Percentiles rank a stretch among this genome's conserved stretches.
phyloP scores from a whole-genome alignment of 176 grass and related monocot species.

The Oryza glaberrima region DNA sequence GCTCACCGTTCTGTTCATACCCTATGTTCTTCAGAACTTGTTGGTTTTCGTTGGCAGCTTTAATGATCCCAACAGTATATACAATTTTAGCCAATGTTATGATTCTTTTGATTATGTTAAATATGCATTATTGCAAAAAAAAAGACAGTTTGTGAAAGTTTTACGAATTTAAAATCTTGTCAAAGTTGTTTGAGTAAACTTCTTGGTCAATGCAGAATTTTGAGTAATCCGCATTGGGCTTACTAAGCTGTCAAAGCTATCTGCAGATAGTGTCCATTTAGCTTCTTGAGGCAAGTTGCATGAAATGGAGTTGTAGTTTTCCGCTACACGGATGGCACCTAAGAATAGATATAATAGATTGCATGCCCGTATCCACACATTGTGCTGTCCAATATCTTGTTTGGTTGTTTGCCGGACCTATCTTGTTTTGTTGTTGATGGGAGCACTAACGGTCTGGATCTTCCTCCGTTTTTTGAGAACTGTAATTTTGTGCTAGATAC shows the following conservation, averaged over 20 bases:
- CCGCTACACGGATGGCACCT: constrained; percentile 26
- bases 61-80: constrained; percentile 17
- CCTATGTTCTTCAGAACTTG: background rate
- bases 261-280: constrained; percentile 20
- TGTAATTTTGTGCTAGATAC: constrained; percentile 15
- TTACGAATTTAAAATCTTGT: constrained; percentile 8
- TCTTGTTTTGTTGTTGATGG: constrained; percentile 41
- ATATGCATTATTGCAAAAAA: background rate
- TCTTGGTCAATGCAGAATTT: constrained; percentile 8
- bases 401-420: constrained; percentile 33
- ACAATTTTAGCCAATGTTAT: background rate
- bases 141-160: background rate
- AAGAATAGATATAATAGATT: constrained; percentile 27
- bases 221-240: constrained; percentile 26
- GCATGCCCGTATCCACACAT: constrained; percentile 32
- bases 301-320: constrained; percentile 16
- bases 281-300: constrained; percentile 2
- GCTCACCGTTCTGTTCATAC: background rate
- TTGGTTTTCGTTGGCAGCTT: constrained; percentile 13
- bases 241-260: constrained; percentile 8
- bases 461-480: constrained; percentile 26
- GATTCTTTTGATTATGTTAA: constrained; percentile 6
- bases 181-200: constrained; percentile 4
- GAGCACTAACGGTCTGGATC: constrained; percentile 16
- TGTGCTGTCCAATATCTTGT: constrained; percentile 35